Evolutionary conservation across 495 filamentous ascomycete genomes (phyloP).

Genomic region (Penicillium soppii): DNA sequence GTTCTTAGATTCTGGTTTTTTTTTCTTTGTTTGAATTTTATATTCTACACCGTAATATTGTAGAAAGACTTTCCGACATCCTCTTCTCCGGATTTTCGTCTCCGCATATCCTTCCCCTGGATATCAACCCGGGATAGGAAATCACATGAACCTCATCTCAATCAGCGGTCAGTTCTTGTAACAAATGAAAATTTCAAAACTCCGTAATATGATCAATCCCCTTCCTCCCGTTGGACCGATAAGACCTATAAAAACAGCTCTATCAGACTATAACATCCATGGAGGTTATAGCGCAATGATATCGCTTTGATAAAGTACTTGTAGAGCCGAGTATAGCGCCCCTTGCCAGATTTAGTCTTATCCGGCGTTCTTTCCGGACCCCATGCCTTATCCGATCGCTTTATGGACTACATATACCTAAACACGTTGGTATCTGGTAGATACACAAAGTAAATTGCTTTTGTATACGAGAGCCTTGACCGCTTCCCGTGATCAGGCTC

Average conservation of each 20-base stretch:
- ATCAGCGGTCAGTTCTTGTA: conserved; percentile 23
- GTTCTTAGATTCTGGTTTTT: too few relatives aligned
- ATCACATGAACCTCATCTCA: conserved; percentile 4
- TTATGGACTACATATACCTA: not conserved
- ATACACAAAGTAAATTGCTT: too few relatives aligned
- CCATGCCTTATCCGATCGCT: conserved; percentile 10
- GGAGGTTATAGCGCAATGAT: not conserved
- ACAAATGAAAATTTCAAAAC: conserved; percentile 7
- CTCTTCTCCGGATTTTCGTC: conserved; percentile 7
- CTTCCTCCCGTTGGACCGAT: conserved; percentile 30
- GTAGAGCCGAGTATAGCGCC: conserved; percentile 6
- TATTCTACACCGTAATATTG: not conserved
- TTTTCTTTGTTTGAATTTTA: not conserved
- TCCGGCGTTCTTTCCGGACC: conserved; percentile 5
- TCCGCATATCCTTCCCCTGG: not conserved
- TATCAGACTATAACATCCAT: not conserved
- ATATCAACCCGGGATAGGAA: not conserved
- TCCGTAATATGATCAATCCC: conserved; percentile 25
- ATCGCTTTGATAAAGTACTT: not conserved
- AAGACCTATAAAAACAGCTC: not conserved
- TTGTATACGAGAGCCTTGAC: not conserved
- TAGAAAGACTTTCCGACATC: not conserved
- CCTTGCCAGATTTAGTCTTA: conserved; percentile 8
- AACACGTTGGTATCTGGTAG: not conserved
- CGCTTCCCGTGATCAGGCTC: not conserved